phyloP scores from a whole-genome alignment of 2,329 filamentous ascomycete genomes.

The Neocatenulostroma microsporum region DNA sequence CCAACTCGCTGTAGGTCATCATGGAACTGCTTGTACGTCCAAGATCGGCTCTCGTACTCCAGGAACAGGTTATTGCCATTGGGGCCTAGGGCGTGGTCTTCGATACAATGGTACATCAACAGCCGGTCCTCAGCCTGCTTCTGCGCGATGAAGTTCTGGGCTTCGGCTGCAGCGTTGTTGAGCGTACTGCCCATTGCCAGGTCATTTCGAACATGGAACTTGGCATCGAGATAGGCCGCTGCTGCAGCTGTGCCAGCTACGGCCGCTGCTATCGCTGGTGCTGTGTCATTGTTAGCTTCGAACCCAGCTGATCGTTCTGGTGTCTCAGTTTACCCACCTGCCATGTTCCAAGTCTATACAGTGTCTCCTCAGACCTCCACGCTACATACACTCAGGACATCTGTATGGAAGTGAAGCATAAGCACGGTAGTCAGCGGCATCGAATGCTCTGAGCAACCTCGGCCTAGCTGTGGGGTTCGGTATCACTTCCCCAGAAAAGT shows the following conservation, averaged over 20 bases:
- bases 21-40: conserved; percentile 68
- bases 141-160: conserved; percentile 19
- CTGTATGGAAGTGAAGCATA: too few relatives aligned
- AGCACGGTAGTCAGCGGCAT: too few relatives aligned
- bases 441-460: too few relatives aligned
- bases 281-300: too few relatives aligned
- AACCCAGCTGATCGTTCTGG: too few relatives aligned
- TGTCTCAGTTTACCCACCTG: too few relatives aligned
- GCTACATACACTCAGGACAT: too few relatives aligned
- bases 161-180: conserved; percentile 16
- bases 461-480: too few relatives aligned
- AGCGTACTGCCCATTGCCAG: conserved; percentile 27
- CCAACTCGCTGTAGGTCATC: conserved; percentile 62
- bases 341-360: too few relatives aligned
- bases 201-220: conserved; percentile 60
- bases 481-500: too few relatives aligned
- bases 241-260: conserved; percentile 21
- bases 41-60: conserved; percentile 34
- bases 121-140: conserved; percentile 12
- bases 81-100: conserved; percentile 18
- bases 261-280: too few relatives aligned
- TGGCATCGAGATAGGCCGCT: conserved; percentile 58
- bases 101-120: conserved; percentile 21
- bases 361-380: too few relatives aligned
- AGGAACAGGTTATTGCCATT: conserved; percentile 18